Evolutionary conservation across 2,329 filamentous ascomycete genomes (phyloP).

Genomic region (Trichoderma harzianum): DNA sequence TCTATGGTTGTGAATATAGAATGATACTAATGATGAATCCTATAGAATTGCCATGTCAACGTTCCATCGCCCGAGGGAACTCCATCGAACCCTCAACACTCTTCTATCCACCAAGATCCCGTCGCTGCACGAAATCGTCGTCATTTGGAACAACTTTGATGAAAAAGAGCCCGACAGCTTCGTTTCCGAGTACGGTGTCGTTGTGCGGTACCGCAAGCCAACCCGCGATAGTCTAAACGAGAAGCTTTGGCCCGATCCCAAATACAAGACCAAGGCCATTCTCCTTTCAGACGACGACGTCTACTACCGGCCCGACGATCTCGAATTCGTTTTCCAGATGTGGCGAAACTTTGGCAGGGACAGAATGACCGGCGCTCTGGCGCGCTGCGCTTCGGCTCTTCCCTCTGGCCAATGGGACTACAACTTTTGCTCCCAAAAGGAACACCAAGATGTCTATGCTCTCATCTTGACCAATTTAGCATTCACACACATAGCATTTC

Average conservation of each 20-base stretch:
- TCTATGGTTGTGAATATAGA: background rate
- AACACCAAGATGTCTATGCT: constrained; percentile 32
- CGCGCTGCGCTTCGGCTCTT: constrained; percentile 32
- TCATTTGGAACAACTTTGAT: constrained; percentile 39
- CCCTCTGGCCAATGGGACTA: constrained; percentile 32
- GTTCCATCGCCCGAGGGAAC: constrained; percentile 35
- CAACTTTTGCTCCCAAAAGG: constrained; percentile 30
- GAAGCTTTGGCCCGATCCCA: constrained; percentile 36
- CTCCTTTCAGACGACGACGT: constrained; percentile 41
- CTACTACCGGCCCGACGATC: constrained; percentile 36
- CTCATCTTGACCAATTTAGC: constrained; percentile 38
- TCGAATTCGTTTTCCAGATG: constrained; percentile 40
- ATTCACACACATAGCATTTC: constrained; percentile 37
- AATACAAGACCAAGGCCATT: constrained; percentile 38
- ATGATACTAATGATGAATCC: background rate
- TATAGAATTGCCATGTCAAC: constrained; percentile 38
- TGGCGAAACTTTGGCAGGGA: constrained; percentile 39
- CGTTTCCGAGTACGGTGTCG: constrained; percentile 30
- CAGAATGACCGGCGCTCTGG: constrained; percentile 35
- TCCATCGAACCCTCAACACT: constrained; percentile 30
- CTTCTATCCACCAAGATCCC: constrained; percentile 32
- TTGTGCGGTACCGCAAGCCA: constrained; percentile 35
- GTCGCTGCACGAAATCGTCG: constrained; percentile 37
- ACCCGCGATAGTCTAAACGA: constrained; percentile 36
- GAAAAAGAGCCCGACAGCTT: constrained; percentile 29